A percentile compares a stretch with the other conserved stretches of the same genome.
These are phyloP conservation scores for Linaria vulgaris DNA, from an alignment of 257 asterid species.

Conservation along the genomic window DNA sequence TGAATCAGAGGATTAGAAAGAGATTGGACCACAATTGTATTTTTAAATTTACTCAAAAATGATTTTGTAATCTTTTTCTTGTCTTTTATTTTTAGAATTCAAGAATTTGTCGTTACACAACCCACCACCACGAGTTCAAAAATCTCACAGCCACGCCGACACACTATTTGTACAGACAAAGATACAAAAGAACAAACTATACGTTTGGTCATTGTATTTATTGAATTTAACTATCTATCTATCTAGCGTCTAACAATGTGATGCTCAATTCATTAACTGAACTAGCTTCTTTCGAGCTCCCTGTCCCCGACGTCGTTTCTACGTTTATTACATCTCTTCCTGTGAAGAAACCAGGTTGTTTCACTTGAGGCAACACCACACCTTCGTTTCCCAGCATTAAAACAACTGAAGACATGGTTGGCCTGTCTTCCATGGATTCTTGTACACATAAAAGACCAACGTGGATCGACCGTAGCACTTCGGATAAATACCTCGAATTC, in stretches of 20 bases:
- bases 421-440: conserved; percentile 27
- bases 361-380: conserved; percentile 26
- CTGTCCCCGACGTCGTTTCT: conserved; percentile 1
- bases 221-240: neutral
- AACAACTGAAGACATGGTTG: conserved; percentile 34
- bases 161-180: too few species aligned
- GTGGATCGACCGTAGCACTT: conserved; percentile 31
- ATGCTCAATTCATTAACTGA: conserved; percentile 17
- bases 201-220: too few species aligned
- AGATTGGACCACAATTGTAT: too few species aligned
- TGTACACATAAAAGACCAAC: conserved; percentile 40
- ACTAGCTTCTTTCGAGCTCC: conserved; percentile 2
- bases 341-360: conserved; percentile 33
- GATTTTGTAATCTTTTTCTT: too few species aligned
- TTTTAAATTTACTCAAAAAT: too few species aligned
- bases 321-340: conserved; percentile 14
- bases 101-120: too few species aligned
- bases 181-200: too few species aligned
- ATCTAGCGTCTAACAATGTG: conserved; percentile 10
- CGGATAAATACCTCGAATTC: conserved; percentile 5
- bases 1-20: too few species aligned
- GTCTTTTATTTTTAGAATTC: too few species aligned
- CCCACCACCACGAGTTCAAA: too few species aligned
- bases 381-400: conserved; percentile 31
- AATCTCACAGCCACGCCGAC: too few species aligned